These are phyloP conservation scores for Phytophthora constricta DNA, from an alignment of 352 stramenopile genomes.

Conservation along the genomic window DNA sequence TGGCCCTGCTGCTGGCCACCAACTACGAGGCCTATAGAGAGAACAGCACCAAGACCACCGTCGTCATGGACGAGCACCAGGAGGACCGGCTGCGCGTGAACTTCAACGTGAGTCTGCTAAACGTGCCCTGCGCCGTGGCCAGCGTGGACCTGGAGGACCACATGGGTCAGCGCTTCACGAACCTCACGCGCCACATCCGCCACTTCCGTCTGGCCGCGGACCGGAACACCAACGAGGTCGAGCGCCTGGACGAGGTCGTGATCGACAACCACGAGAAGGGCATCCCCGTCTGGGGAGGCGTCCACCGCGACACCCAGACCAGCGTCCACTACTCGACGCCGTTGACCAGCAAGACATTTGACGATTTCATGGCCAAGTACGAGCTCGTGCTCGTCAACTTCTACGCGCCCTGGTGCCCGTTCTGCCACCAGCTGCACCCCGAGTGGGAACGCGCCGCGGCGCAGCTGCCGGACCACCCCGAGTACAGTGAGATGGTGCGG, in stretches of 20 bases:
- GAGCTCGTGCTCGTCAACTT: constrained; percentile 88
- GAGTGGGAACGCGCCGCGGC: constrained; percentile 79
- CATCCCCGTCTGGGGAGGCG: constrained; percentile 68
- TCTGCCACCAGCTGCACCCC: constrained; percentile 75
- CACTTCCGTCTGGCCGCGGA: constrained; percentile 68
- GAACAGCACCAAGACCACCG: constrained; percentile 55
- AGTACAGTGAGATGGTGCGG: constrained; percentile 79
- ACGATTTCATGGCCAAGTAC: constrained; percentile 85
- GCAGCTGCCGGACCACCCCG: constrained; percentile 73
- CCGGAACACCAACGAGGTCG: constrained; percentile 32
- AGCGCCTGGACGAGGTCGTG: constrained; percentile 71
- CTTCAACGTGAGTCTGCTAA: constrained; percentile 85
- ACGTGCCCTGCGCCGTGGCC: constrained; percentile 70
- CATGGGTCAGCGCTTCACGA: constrained; percentile 78
- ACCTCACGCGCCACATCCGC: constrained; percentile 83
- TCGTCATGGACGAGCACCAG: constrained; percentile 78
- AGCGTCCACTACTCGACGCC: constrained; percentile 80
- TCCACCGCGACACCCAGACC: constrained; percentile 50
- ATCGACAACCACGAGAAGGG: constrained; percentile 71
- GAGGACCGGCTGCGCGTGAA: constrained; percentile 86
- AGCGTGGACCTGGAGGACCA: constrained; percentile 85
- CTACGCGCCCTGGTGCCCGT: constrained; percentile 85
- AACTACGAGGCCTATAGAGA: constrained; percentile 65
- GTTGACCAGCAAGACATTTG: constrained; percentile 69
- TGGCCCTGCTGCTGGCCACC: constrained; percentile 57